Base-by-base conservation (phyloP, 1,139 yeast species). In the Scheffersomyces quercinus region DNA sequence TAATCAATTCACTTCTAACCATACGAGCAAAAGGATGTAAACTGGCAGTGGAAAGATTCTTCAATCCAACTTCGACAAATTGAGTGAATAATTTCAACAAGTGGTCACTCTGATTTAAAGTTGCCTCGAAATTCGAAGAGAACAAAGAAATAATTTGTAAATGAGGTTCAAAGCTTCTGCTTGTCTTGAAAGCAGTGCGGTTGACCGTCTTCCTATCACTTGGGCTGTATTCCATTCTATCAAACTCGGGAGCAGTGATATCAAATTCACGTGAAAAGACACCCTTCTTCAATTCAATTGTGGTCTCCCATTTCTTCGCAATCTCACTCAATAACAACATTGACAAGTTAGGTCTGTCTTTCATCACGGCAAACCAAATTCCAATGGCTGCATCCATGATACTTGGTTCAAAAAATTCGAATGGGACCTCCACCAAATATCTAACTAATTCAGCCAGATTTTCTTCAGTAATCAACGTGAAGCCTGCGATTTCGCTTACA, bases 201-300 rank as follows among this genome's bases (percentile, higher is more conserved):
- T 81, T 77, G n/a, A 84, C 74, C 8, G 70, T 75, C 36, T 73
- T 73, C 52, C 81, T 83, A 64, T 87, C 85, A 41, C 95, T 83
- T 12, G 99, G 98, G 1, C 90, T 73, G 58, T 95, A 95, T 53
- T 88, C 96, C 99, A 93, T 93, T 47, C 73, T 76, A 50, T 78
- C 69, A 57, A 74, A 85, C 46, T 85, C 89, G 6, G 95, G 85
- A 40, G 73, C 73, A 1, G 57, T 58, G n/a, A 82, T 62, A 60
- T 90, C 96, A 52, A 70, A 67, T 4, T 67, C 59, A n/a, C 70
- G 74, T 7, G 85, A 79, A 59, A 79, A 93, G 9, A 93, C 64
- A 1, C 98, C 98, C 39, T 70, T 70, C 13, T 70, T 68, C 34
- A 74, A 68, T 36, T 76, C 75, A 38, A 89, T 80, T 1, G 91